phyloP scores from a whole-genome alignment of 306 rosid genomes.

The Begonia fuchsioides region DNA sequence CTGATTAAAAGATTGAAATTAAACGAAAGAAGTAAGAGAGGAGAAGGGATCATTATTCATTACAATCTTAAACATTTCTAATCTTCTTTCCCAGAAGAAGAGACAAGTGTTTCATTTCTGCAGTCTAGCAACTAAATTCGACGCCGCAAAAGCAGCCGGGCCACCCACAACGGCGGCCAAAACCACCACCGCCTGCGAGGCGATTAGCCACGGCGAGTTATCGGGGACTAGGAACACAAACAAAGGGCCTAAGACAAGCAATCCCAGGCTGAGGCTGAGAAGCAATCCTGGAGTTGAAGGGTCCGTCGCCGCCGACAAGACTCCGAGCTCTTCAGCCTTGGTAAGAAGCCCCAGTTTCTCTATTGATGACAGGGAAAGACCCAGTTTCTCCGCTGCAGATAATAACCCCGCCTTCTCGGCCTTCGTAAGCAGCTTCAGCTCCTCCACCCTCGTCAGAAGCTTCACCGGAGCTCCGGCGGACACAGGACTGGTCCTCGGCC shows the following conservation, averaged over 20 bases:
- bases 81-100: too few relatives aligned
- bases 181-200: conserved; percentile 42
- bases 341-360: conserved; percentile 74
- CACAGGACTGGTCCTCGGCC: conserved; percentile 35
- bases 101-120: conserved; percentile 26
- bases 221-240: conserved; percentile 73
- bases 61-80: too few relatives aligned
- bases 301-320: conserved; percentile 81
- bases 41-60: too few relatives aligned
- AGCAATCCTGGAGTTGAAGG: conserved; percentile 67
- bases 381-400: conserved; percentile 76
- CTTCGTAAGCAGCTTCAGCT: conserved; percentile 63
- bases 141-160: conserved; percentile 76
- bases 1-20: too few relatives aligned
- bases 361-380: conserved; percentile 63
- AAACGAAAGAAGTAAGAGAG: too few relatives aligned
- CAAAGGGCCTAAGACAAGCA: conserved; percentile 63
- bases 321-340: conserved; percentile 83
- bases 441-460: conserved; percentile 78
- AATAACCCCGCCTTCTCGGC: conserved; percentile 91
- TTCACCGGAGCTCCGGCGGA: conserved; percentile 35
- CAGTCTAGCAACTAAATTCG: conserved; percentile 73
- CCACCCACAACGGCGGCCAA: conserved; percentile 43
- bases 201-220: conserved; percentile 43
- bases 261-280: conserved; percentile 40